A percentile compares a stretch with the other conserved stretches of the same genome.
Evolutionary conservation across 2,329 filamentous ascomycete species (phyloP).

Genomic region (Triangularia verruculosa): DNA sequence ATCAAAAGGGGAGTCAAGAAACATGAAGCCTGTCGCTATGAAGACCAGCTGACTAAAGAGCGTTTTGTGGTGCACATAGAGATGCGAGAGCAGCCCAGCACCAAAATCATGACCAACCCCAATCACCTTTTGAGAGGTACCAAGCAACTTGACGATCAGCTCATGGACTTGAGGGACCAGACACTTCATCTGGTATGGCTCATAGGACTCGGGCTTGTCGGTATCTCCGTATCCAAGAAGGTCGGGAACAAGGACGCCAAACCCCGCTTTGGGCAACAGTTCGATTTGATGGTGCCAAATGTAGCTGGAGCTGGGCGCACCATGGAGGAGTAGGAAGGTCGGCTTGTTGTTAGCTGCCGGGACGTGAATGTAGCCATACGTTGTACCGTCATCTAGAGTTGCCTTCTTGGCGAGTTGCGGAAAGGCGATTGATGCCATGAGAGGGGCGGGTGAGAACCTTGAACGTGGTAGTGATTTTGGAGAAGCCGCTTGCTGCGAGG

Average conservation of each 20-base stretch:
- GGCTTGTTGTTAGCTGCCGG: constrained; percentile 20
- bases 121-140: constrained; percentile 19
- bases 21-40: constrained; percentile 16
- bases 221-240: constrained; percentile 40
- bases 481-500: too few species aligned
- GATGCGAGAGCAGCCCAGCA: constrained; percentile 12
- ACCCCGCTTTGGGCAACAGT: constrained; percentile 35
- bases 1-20: constrained; percentile 1
- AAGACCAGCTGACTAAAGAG: constrained; percentile 20
- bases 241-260: constrained; percentile 44
- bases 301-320: constrained; percentile 22
- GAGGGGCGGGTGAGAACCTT: too few species aligned
- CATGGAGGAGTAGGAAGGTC: constrained; percentile 25
- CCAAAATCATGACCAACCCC: constrained; percentile 35
- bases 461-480: too few species aligned
- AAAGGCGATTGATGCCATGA: constrained; percentile 10
- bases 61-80: constrained; percentile 6
- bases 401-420: constrained; percentile 12
- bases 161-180: constrained; percentile 36
- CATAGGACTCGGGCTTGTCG: constrained; percentile 30
- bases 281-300: constrained; percentile 33
- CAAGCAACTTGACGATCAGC: constrained; percentile 31
- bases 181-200: constrained; percentile 31
- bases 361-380: constrained; percentile 22
- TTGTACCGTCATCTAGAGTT: constrained; percentile 20